phyloP scores from a whole-genome alignment of 2,329 filamentous ascomycete genomes.

The Cladophialophora carrionii region DNA sequence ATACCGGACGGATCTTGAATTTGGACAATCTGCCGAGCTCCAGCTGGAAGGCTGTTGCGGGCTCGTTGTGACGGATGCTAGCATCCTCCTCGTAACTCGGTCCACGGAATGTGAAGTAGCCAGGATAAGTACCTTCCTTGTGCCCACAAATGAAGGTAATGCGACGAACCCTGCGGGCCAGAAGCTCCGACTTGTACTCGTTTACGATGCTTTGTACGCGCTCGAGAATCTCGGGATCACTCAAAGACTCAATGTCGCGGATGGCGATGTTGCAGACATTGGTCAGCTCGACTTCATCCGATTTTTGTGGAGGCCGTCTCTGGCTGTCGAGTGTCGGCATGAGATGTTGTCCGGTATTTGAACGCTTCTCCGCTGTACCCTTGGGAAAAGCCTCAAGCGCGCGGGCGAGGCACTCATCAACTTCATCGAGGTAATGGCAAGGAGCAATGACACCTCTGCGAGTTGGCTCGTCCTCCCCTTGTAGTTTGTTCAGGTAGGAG shows the following conservation, averaged over 20 bases:
- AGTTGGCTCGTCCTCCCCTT: conserved; percentile 68
- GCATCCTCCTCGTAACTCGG: conserved; percentile 86
- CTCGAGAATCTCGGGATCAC: conserved; percentile 77
- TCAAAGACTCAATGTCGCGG: conserved; percentile 79
- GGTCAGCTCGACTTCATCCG: conserved; percentile 75
- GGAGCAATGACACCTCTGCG: conserved; percentile 94
- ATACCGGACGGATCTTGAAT: conserved; percentile 97
- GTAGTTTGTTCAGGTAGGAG: conserved; percentile 78
- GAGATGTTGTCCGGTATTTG: conserved; percentile 59
- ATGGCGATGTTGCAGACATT: conserved; percentile 92
- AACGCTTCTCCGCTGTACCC: conserved; percentile 59
- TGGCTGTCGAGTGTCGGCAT: conserved; percentile 75
- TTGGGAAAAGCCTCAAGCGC: conserved; percentile 81
- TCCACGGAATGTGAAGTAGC: conserved; percentile 98
- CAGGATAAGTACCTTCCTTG: conserved; percentile 90
- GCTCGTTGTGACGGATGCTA: conserved; percentile 96
- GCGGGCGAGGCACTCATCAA: conserved; percentile 80
- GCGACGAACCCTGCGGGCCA: conserved; percentile 79
- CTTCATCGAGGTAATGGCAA: conserved; percentile 90
- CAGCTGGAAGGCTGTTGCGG: conserved; percentile 96
- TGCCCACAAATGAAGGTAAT: conserved; percentile 96
- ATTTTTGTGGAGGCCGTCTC: conserved; percentile 63
- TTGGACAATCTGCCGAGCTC: conserved; percentile 91
- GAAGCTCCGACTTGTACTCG: conserved; percentile 80
- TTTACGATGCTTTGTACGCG: conserved; percentile 77